Evolutionary conservation across 116 monocot genomes (phyloP), one percentile per base, ranked within the genome.

Genomic region (Papilionanthe hybrid): DNA sequence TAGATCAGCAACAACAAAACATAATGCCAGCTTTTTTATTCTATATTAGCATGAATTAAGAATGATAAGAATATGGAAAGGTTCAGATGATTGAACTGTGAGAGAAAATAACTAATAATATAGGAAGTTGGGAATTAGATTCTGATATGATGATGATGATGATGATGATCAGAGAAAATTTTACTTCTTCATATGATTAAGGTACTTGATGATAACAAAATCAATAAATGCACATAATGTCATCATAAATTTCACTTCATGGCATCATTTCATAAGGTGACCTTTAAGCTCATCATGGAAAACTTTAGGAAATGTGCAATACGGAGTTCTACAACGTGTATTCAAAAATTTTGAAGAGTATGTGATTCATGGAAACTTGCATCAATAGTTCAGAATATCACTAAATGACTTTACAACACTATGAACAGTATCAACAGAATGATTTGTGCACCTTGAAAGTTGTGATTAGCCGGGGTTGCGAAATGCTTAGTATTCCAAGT

Each of bases 401-500:
- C 6, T 22, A 12, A 63, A 63, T 25, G 23, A 5, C 22, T 25
- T 63, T 63, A 63, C 22, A 63, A 63, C 20, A 23, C 63, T 23
- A 63, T 22, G 63, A 63, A 9, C 63, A 25, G 9, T 69, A 30
- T 60, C 69, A 69, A 32, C 12, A 69, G 69, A 69, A 11, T 23
- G 68, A 69, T 32, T 68, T 10, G 29, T 69, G 69, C 20, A 92
- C 92, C 89, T 87, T 89, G 43, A 92, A 85, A 67, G 77, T 89
- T 72, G 92, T 92, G 63, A 92, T 86, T 55, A 92, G 72, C 37
- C 89, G 82, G 37, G 92, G 92, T 22, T 87, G 85, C 57, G 83
- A 53, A 66, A 79, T 82, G 79, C 92, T 92, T 72, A 92, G 85
- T 48, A 92, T 81, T 68, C 92, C 89, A 71, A 92, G 75, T 80